phyloP scores from a whole-genome alignment of 2,329 filamentous ascomycete species.

The Fusarium proliferatum region DNA sequence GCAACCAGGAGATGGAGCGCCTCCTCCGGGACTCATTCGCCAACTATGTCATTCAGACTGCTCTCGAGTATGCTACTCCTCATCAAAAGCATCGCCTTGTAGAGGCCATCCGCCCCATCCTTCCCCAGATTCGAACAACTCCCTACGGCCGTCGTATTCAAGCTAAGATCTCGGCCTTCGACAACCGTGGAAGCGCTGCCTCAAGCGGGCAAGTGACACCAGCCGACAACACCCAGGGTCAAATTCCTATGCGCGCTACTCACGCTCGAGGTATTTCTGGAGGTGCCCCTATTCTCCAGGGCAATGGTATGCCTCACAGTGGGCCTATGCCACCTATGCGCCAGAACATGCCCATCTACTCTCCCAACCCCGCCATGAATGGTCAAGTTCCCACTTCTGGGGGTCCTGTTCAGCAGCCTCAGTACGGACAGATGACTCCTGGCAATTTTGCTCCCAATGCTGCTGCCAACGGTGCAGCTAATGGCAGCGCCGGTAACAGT shows the following conservation, averaged over 20 bases:
- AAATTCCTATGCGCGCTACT: slow-evolving; percentile 61
- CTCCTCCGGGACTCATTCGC: slow-evolving; percentile 92
- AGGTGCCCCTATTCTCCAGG: slow-evolving; percentile 51
- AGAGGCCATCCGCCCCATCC: slow-evolving; percentile 84
- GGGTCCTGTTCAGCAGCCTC: slow-evolving; percentile 45
- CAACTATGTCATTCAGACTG: slow-evolving; percentile 98
- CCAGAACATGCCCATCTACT: slow-evolving; percentile 52
- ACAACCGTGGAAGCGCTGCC: slow-evolving; percentile 58
- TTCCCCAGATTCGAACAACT: slow-evolving; percentile 87
- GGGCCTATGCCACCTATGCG: slow-evolving; percentile 44
- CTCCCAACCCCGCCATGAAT: slow-evolving; percentile 47
- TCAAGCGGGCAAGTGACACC: slow-evolving; percentile 63
- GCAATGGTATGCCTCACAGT: slow-evolving; percentile 42
- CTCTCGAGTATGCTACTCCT: slow-evolving; percentile 84
- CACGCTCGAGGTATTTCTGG: slow-evolving; percentile 58
- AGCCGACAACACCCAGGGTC: slow-evolving; percentile 64
- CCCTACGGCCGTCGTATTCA: slow-evolving; percentile 95
- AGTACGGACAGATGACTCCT: slow-evolving; percentile 45
- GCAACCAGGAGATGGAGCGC: slow-evolving; percentile 81
- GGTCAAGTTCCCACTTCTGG: slow-evolving; percentile 44
- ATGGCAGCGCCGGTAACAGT: slow-evolving; percentile 6
- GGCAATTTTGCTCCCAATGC: slow-evolving; percentile 36
- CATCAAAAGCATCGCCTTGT: slow-evolving; percentile 80
- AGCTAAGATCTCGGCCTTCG: slow-evolving; percentile 80
- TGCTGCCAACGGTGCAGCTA: slow-evolving; percentile 4